Evolutionary conservation across 345 rosid genomes (phyloP), one percentile per base, ranked within the genome.

Genomic region (Eucalyptus microcorys): DNA sequence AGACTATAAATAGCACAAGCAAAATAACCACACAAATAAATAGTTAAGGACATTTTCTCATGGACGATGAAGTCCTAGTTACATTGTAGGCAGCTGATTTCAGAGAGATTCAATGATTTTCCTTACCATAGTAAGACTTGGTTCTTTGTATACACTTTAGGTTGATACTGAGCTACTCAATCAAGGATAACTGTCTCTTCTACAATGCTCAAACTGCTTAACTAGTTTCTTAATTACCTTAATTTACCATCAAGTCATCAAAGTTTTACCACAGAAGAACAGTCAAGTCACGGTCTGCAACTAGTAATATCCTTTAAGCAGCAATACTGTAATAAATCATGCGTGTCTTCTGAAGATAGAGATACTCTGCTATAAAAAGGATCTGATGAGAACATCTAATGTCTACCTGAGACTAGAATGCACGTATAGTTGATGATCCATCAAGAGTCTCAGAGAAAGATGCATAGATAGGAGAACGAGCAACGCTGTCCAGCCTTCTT

Each of bases 401-500:
- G 89, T 85, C 89, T 90, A 97, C 99, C 97, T 96, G 95, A 88
- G 95, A 92, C 61, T 96, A 93, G 90, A 96, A 96, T 91, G 99
- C 99, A 87, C 98, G 93, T 89, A 97, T 96, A 85, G 99, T 97
- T 64, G 99, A 92, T 87, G 99, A 93, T 84, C 98, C 99, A 91
- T 95, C 97, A 37, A 97, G 96, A 86, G 97, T 96, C 94, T 97
- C 99, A 4, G 95, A 94, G 92, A 97, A 97, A 85, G 96, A 95
- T 85, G 98, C 91, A 88, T 97, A 97, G 86, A 97, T 97, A 40
- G 99, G 99, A 87, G 99, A 97, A 80, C 98, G 96, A 89, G 99
- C 93, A 91, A 97, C 96, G 92, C 99, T 96, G 91, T 96, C 99
- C 87, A 97, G 90, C 93, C 99, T 94, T 88, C 99, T 93, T 90